These are phyloP conservation scores for Globisporangium spinosum DNA, from an alignment of 352 stramenopile genomes.

Conservation along the genomic window DNA sequence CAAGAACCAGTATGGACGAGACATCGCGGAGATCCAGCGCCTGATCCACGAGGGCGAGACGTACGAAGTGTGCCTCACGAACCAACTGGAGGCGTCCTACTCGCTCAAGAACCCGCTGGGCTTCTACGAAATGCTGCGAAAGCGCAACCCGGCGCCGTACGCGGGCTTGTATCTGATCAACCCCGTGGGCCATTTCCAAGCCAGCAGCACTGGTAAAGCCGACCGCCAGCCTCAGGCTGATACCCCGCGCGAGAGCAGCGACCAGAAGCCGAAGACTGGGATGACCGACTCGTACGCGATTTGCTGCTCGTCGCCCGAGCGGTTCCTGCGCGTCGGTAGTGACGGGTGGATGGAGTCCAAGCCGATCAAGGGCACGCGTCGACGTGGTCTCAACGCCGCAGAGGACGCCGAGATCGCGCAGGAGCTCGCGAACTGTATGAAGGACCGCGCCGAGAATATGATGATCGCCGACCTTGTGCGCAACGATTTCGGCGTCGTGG, in stretches of 20 bases:
- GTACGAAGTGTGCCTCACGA: slow-evolving; percentile 96
- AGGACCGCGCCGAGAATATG: slow-evolving; percentile 96
- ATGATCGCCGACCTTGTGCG: slow-evolving; percentile 97
- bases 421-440: slow-evolving; percentile 82
- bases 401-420: slow-evolving; percentile 65
- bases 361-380: slow-evolving; percentile 95
- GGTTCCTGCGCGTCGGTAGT: slow-evolving; percentile 83
- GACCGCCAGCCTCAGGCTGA: background rate
- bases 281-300: slow-evolving; percentile 77
- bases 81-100: slow-evolving; percentile 78
- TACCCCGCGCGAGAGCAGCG: background rate
- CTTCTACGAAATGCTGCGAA: slow-evolving; percentile 91
- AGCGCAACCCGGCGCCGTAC: slow-evolving; percentile 93
- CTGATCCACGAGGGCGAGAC: slow-evolving; percentile 92
- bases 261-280: background rate
- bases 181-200: slow-evolving; percentile 29
- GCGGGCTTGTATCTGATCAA: slow-evolving; percentile 89
- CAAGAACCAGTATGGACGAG: slow-evolving; percentile 74
- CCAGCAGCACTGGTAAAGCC: background rate
- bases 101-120: slow-evolving; percentile 41
- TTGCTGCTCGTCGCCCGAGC: slow-evolving; percentile 95
- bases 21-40: slow-evolving; percentile 87
- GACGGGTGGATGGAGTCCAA: slow-evolving; percentile 93
- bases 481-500: slow-evolving; percentile 95
- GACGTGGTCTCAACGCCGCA: slow-evolving; percentile 33